A percentile compares a stretch with the other conserved stretches of the same genome.
phyloP scores from a whole-genome alignment of 768 basidiomycete genomes.

The Lactarius hengduanensis region DNA sequence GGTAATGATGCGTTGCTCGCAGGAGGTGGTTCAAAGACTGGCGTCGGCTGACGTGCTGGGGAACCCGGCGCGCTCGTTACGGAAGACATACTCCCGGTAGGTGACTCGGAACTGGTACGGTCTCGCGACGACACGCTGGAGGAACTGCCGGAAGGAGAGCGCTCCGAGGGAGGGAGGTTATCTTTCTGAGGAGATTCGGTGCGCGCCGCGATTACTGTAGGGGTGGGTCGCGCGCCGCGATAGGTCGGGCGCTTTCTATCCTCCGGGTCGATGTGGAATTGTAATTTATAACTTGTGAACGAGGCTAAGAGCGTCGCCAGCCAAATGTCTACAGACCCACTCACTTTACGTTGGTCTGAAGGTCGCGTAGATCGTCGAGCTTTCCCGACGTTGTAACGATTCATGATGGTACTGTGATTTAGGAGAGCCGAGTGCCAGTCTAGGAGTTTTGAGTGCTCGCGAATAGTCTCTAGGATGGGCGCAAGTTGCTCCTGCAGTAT shows the following conservation, averaged over 20 bases:
- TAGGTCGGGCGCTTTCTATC: neutral
- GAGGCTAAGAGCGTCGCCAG: neutral
- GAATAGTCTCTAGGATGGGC: constrained; percentile 11
- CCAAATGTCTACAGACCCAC: neutral
- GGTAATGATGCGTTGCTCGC: neutral
- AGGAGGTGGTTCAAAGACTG: neutral
- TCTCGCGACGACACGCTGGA: neutral
- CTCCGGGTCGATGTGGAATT: constrained; percentile 8
- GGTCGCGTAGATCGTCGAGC: constrained; percentile 20
- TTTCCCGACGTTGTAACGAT: constrained; percentile 23
- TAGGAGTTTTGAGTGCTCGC: constrained; percentile 18
- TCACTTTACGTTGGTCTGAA: constrained; percentile 17
- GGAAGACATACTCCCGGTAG: neutral
- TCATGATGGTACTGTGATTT: constrained; percentile 15
- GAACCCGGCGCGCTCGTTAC: neutral
- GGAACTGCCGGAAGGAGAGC: neutral
- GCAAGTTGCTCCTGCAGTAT: constrained; percentile 19
- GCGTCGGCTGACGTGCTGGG: neutral
- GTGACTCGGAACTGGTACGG: neutral
- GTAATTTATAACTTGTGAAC: constrained; percentile 10
- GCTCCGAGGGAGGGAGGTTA: too few relatives aligned
- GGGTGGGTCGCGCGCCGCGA: neutral
- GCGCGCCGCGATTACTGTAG: neutral
- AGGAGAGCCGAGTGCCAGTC: constrained; percentile 17
- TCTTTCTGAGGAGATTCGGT: neutral